Evolutionary conservation across 805 yeast species (phyloP).

Genomic region (Vanderwaltozyma tropicalis): DNA sequence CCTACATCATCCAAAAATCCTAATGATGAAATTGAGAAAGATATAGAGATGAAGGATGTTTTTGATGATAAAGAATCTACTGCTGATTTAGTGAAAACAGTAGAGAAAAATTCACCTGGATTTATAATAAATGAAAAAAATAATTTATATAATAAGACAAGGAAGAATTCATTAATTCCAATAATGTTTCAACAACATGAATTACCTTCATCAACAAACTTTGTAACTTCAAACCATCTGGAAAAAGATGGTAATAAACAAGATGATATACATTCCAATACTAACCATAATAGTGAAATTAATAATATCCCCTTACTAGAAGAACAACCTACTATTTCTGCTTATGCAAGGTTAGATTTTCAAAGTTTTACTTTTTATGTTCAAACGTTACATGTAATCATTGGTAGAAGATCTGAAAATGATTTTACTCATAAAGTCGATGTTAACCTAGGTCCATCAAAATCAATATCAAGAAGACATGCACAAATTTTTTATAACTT

Average conservation of each 20-base stretch:
- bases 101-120: constrained; percentile 17
- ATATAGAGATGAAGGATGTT: neutral
- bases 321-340: constrained; percentile 34
- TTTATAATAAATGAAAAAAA: constrained; percentile 17
- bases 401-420: constrained; percentile 81
- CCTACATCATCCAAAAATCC: neutral
- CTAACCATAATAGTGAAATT: neutral
- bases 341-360: constrained; percentile 72
- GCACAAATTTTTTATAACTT: constrained; percentile 95
- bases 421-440: constrained; percentile 67
- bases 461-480: constrained; percentile 87
- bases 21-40: neutral
- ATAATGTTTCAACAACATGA: constrained; percentile 20
- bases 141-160: constrained; percentile 8
- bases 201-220: constrained; percentile 1
- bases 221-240: neutral
- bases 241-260: neutral
- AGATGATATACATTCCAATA: neutral
- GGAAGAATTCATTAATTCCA: constrained; percentile 24
- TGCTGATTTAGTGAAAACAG: neutral
- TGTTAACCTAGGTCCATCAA: constrained; percentile 84
- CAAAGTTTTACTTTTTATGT: constrained; percentile 90
- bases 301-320: constrained; percentile 7
- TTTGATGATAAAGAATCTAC: neutral
- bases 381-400: constrained; percentile 85